Conservation (phyloP, 768 basidiomycete genomes). For the Agrocybe pediades region DNA sequence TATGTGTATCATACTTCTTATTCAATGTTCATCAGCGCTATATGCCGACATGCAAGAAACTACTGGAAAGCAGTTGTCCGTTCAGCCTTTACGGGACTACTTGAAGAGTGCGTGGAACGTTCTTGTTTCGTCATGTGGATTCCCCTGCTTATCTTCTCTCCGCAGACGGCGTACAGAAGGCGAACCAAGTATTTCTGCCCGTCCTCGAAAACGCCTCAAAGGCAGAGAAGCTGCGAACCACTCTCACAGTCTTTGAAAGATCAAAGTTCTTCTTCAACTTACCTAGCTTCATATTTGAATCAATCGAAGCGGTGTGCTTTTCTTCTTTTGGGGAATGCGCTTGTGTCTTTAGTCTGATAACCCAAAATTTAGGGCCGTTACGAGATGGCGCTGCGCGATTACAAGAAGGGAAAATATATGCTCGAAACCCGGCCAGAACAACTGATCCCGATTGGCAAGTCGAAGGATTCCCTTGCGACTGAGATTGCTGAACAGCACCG, state of each 20-base stretch:
- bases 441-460: constrained; percentile 67
- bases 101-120: constrained; percentile 67
- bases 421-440: constrained; percentile 89
- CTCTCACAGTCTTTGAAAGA: constrained; percentile 92
- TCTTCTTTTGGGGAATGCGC: background rate
- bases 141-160: background rate
- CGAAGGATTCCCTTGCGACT: constrained; percentile 55
- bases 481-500: constrained; percentile 72
- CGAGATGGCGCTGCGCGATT: constrained; percentile 91
- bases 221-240: constrained; percentile 88
- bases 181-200: constrained; percentile 94
- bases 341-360: background rate
- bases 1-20: background rate
- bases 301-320: constrained; percentile 80
- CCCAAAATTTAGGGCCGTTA: constrained; percentile 75
- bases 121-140: constrained; percentile 1
- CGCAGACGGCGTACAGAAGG: constrained; percentile 87
- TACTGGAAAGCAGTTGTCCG: constrained; percentile 77
- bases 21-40: constrained; percentile 54
- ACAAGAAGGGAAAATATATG: constrained; percentile 94
- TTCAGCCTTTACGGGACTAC: constrained; percentile 78
- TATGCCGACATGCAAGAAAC: constrained; percentile 92
- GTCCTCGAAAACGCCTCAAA: constrained; percentile 95
- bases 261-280: constrained; percentile 99
- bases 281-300: constrained; percentile 87